Evolutionary conservation across 2,329 filamentous ascomycete species (phyloP).

Genomic region (Pseudogymnoascus sp.): DNA sequence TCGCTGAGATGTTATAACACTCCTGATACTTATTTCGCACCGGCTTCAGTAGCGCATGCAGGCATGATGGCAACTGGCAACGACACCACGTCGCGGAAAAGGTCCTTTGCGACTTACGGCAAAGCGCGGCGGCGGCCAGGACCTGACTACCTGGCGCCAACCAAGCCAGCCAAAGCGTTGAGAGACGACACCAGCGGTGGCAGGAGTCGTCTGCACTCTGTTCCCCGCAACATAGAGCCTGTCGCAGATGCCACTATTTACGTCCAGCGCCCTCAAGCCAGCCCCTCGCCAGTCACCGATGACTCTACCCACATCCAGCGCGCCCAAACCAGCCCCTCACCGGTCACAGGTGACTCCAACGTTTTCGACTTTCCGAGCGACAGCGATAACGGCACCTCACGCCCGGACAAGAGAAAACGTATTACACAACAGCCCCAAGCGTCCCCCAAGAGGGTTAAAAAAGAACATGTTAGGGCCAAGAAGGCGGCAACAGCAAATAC

Average conservation of each 20-base stretch:
- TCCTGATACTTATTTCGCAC: not conserved
- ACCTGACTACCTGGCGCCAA: conserved; percentile 19
- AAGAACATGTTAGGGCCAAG: not conserved
- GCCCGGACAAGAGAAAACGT: conserved; percentile 1
- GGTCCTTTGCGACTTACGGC: conserved; percentile 28
- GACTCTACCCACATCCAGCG: not conserved
- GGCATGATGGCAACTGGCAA: conserved; percentile 24
- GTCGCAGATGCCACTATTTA: not conserved
- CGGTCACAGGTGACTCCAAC: not conserved
- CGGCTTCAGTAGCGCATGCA: not conserved
- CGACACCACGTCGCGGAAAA: conserved; percentile 21
- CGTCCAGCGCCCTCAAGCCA: not conserved
- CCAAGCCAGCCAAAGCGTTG: not conserved
- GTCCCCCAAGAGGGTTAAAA: not conserved
- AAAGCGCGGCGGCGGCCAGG: conserved; percentile 26
- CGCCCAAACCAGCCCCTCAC: not conserved
- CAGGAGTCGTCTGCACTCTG: not conserved
- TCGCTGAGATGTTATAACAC: not conserved
- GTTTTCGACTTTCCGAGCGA: conserved; percentile 16
- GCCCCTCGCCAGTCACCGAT: not conserved
- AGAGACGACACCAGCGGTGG: not conserved
- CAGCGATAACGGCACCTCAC: conserved; percentile 16
- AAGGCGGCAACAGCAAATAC: not conserved
- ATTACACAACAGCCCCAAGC: not conserved
- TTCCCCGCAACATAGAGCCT: not conserved